A percentile compares a stretch with the other conserved stretches of the same genome.
Evolutionary conservation across 2,329 filamentous ascomycete genomes (phyloP).

Genomic region (Diaporthe helianthi): DNA sequence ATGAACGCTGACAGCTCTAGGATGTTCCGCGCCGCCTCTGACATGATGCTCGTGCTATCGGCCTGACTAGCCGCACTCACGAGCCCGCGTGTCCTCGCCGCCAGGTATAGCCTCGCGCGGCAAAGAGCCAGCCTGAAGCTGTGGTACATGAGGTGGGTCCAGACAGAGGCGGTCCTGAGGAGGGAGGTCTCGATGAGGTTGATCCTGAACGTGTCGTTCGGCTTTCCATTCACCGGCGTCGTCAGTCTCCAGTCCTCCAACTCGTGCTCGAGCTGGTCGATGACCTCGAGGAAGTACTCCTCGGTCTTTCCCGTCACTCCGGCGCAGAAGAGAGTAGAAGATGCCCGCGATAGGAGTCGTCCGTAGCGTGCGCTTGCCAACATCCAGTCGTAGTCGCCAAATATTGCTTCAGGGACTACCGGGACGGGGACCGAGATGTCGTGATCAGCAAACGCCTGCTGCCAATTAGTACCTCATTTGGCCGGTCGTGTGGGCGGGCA

Average conservation of each 20-base stretch:
- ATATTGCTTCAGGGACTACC: slow-evolving; percentile 36
- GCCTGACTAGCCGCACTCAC: slow-evolving; percentile 31
- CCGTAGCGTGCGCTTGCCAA: slow-evolving; percentile 39
- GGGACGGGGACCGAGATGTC: slow-evolving; percentile 44
- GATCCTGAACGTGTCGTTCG: slow-evolving; percentile 32
- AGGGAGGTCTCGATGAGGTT: slow-evolving; percentile 30
- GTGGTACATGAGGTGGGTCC: slow-evolving; percentile 41
- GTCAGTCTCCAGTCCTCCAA: slow-evolving; percentile 42
- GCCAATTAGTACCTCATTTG: neutral
- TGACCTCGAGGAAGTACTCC: slow-evolving; percentile 39
- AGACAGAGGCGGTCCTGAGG: slow-evolving; percentile 28
- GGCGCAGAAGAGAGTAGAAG: slow-evolving; percentile 42
- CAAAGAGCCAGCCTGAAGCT: slow-evolving; percentile 40
- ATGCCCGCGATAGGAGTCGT: slow-evolving; percentile 41
- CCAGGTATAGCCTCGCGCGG: slow-evolving; percentile 39
- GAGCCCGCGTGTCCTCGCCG: slow-evolving; percentile 28
- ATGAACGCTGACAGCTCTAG: slow-evolving; percentile 42
- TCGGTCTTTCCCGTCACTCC: slow-evolving; percentile 39
- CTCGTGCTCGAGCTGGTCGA: slow-evolving; percentile 41
- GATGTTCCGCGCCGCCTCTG: slow-evolving; percentile 38
- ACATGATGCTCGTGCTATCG: slow-evolving; percentile 37
- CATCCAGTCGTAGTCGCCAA: slow-evolving; percentile 41
- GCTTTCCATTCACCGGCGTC: slow-evolving; percentile 38
- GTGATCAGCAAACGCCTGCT: slow-evolving; percentile 42
- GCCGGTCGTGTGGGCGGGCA: too few species aligned